A percentile compares a stretch with the other conserved stretches of the same genome.
phyloP scores from a whole-genome alignment of 805 yeast genomes.

The Wickerhamomyces bisporus region DNA sequence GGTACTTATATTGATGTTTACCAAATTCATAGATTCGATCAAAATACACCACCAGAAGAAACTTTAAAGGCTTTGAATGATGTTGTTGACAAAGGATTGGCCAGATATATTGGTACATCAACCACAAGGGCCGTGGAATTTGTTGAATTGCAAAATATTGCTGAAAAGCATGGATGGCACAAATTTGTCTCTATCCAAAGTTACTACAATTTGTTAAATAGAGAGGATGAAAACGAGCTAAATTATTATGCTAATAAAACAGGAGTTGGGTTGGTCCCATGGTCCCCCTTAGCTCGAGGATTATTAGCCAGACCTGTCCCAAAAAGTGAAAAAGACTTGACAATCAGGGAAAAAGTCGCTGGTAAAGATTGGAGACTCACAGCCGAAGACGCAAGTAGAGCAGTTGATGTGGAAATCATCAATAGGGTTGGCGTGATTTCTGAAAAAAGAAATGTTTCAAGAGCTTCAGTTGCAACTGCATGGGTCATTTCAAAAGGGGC shows the following conservation, averaged over 20 bases:
- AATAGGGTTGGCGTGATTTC: conserved; percentile 52
- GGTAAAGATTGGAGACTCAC: neutral
- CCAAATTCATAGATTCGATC: conserved; percentile 51
- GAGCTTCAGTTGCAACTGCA: conserved; percentile 48
- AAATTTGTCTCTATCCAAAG: conserved; percentile 59
- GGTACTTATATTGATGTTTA: conserved; percentile 43
- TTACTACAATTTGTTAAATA: conserved; percentile 45
- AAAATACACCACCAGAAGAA: conserved; percentile 39
- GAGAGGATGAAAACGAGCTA: conserved; percentile 64
- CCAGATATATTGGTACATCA: conserved; percentile 58
- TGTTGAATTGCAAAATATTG: conserved; percentile 46
- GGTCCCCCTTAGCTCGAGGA: conserved; percentile 56
- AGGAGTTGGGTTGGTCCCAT: conserved; percentile 55
- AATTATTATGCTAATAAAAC: conserved; percentile 47
- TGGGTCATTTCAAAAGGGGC: conserved; percentile 49
- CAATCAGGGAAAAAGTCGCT: conserved; percentile 5
- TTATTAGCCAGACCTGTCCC: conserved; percentile 42
- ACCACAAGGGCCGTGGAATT: conserved; percentile 53
- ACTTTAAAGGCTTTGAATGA: conserved; percentile 53
- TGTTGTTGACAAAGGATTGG: conserved; percentile 39
- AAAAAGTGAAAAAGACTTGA: conserved; percentile 7
- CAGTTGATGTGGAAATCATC: conserved; percentile 32
- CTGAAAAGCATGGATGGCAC: conserved; percentile 51
- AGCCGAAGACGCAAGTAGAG: conserved; percentile 4
- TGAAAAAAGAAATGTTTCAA: conserved; percentile 37